phyloP scores from a whole-genome alignment of 345 rosid species.

The Schrenkiella parvula region DNA sequence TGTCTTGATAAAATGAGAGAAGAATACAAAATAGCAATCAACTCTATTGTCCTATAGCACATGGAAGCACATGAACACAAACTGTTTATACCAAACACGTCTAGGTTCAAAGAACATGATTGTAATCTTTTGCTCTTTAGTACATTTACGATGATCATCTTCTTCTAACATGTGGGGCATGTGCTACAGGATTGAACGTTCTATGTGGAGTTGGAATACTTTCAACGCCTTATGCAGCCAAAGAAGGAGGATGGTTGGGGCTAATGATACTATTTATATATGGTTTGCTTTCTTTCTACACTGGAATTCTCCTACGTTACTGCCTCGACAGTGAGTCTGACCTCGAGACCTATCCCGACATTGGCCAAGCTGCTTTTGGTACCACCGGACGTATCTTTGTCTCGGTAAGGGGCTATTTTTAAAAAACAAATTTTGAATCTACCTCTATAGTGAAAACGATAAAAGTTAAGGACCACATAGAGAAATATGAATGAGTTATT shows the following conservation, averaged over 20 bases:
- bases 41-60: conserved; percentile 16
- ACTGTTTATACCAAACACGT: neutral
- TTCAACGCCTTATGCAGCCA: conserved; percentile 88
- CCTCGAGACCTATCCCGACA: conserved; percentile 93
- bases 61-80: conserved; percentile 21
- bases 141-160: neutral
- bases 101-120: conserved; percentile 27
- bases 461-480: neutral
- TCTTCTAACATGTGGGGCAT: conserved; percentile 24
- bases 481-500: neutral
- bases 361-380: conserved; percentile 98
- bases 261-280: conserved; percentile 54
- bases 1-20: neutral
- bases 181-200: conserved; percentile 82
- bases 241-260: conserved; percentile 95
- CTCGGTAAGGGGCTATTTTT: conserved; percentile 51
- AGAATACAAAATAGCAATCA: conserved; percentile 26
- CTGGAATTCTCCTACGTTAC: conserved; percentile 73
- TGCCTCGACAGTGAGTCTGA: conserved; percentile 91
- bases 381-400: conserved; percentile 63
- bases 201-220: conserved; percentile 96
- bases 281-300: conserved; percentile 80
- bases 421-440: neutral
- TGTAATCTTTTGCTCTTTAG: neutral
- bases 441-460: neutral